phyloP scores from a whole-genome alignment of 169 alveolate species.

The Eimeria sp. region DNA sequence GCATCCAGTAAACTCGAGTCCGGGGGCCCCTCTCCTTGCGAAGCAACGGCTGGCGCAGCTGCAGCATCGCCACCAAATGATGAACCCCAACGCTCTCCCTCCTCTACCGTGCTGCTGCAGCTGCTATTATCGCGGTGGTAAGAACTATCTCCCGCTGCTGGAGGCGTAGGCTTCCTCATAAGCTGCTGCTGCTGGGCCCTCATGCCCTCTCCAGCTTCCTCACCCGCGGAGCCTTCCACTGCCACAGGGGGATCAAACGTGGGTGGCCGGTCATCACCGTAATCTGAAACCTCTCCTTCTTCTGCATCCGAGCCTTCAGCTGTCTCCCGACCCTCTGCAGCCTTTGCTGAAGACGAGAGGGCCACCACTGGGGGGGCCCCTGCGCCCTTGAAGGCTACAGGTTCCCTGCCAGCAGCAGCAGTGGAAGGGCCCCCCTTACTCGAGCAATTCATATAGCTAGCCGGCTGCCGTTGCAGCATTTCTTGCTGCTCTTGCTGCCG shows the following conservation, averaged over 20 bases:
- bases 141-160: background rate
- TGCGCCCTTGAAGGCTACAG: background rate
- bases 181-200: constrained; percentile 30
- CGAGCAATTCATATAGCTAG: background rate
- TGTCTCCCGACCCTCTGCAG: background rate
- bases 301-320: constrained; percentile 24
- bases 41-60: background rate
- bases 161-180: background rate
- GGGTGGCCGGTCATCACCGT: background rate
- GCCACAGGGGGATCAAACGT: background rate
- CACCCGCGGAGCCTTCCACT: background rate
- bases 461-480: background rate
- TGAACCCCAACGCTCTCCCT: background rate
- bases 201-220: background rate
- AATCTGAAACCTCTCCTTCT: constrained; percentile 58
- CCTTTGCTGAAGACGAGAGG: background rate
- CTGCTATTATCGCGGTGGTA: constrained; percentile 15
- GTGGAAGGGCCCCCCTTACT: background rate
- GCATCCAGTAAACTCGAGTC: constrained; percentile 62
- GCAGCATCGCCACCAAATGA: background rate
- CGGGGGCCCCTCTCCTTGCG: constrained; percentile 28
- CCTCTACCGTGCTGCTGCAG: constrained; percentile 12
- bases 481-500: constrained; percentile 37
- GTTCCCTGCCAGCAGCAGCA: background rate
- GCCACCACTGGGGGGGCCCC: background rate